Conservation (phyloP, 2,329 filamentous ascomycete species). For the Ilyonectria robusta region DNA sequence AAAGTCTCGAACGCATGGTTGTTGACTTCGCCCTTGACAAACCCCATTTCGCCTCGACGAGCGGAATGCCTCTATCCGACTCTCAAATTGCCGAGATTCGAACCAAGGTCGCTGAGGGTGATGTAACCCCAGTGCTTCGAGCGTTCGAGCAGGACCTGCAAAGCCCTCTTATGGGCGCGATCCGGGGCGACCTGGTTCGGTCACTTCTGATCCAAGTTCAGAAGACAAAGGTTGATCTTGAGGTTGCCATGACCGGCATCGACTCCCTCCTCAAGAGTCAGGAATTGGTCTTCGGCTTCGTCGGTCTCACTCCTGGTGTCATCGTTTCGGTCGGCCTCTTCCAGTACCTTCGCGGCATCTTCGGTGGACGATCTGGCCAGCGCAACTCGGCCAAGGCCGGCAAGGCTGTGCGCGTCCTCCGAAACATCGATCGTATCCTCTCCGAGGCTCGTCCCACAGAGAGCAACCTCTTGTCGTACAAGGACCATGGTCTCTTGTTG, state of each 20-base stretch:
- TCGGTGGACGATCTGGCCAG: constrained; percentile 80
- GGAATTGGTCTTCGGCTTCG: constrained; percentile 97
- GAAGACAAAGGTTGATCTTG: constrained; percentile 98
- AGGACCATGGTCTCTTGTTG: constrained; percentile 90
- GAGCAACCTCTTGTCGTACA: constrained; percentile 86
- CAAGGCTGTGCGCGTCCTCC: constrained; percentile 81
- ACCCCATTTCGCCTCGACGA: constrained; percentile 70
- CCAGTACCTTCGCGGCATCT: constrained; percentile 78
- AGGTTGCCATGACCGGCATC: constrained; percentile 95
- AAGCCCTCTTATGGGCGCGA: constrained; percentile 83
- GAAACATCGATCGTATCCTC: constrained; percentile 89
- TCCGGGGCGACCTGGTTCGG: constrained; percentile 89
- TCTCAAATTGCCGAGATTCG: constrained; percentile 81
- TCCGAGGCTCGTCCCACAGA: constrained; percentile 77
- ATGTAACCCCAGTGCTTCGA: constrained; percentile 90
- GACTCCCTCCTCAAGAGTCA: constrained; percentile 95
- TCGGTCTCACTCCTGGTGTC: constrained; percentile 93
- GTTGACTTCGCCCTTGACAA: constrained; percentile 94
- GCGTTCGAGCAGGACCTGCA: constrained; percentile 93
- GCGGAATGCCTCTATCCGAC: constrained; percentile 69
- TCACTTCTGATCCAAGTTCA: constrained; percentile 96
- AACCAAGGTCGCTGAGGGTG: constrained; percentile 87
- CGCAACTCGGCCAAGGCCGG: constrained; percentile 76
- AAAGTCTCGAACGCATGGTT: constrained; percentile 97
- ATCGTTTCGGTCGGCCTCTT: constrained; percentile 83